Evolutionary conservation across 1,284 basidiomycete genomes (phyloP).

Genomic region (Hemileia vastatrix): DNA sequence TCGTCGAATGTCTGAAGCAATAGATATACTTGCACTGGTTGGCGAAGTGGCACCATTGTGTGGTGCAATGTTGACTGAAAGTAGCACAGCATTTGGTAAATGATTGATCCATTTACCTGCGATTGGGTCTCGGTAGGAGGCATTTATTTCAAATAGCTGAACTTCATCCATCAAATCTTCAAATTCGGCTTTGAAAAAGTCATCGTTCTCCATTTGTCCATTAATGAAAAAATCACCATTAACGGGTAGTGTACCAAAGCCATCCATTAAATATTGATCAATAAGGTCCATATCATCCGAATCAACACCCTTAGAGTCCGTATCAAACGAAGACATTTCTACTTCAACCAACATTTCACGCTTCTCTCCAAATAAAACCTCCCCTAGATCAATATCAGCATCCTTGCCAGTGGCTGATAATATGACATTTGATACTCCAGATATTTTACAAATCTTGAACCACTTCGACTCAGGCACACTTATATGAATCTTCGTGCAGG

Average conservation of each 20-base stretch:
- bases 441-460: constrained; percentile 77
- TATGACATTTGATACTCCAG: constrained; percentile 70
- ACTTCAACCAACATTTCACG: constrained; percentile 91
- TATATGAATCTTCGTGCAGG: constrained; percentile 83
- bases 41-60: constrained; percentile 31
- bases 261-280: constrained; percentile 56
- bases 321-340: constrained; percentile 79
- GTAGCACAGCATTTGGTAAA: constrained; percentile 72
- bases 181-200: constrained; percentile 46
- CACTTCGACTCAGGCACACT: constrained; percentile 71
- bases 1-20: constrained; percentile 56
- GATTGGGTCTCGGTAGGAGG: constrained; percentile 78
- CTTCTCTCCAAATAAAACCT: constrained; percentile 77
- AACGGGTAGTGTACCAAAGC: constrained; percentile 49
- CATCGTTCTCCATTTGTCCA: background rate
- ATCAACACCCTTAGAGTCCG: constrained; percentile 47
- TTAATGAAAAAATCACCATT: background rate
- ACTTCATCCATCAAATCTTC: constrained; percentile 51
- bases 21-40: constrained; percentile 32
- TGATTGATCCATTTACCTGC: constrained; percentile 69
- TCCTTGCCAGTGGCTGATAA: constrained; percentile 77
- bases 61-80: constrained; percentile 76
- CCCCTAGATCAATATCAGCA: constrained; percentile 88
- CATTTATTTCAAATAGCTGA: constrained; percentile 54
- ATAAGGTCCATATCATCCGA: constrained; percentile 22